Percentiles rank a stretch among this genome's conserved stretches.
Evolutionary conservation across 2,329 filamentous ascomycete species (phyloP).

Genomic region (Claviceps fusiformis): DNA sequence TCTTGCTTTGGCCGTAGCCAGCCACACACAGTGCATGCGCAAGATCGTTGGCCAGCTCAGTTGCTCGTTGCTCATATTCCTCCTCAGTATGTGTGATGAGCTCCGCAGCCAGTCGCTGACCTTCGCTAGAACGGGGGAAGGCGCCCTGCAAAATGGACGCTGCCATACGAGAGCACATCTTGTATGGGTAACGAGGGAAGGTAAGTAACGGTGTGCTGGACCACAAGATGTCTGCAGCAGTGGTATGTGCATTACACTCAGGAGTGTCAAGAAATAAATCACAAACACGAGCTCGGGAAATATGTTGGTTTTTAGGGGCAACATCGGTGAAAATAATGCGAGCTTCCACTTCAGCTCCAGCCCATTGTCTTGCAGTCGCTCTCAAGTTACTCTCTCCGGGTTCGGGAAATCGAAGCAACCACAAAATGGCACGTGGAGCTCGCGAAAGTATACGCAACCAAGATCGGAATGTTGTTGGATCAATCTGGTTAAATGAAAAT

Average conservation of each 20-base stretch:
- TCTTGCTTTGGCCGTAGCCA: slow-evolving; percentile 41
- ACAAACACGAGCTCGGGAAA: slow-evolving; percentile 78
- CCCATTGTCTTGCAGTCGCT: slow-evolving; percentile 71
- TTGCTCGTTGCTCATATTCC: slow-evolving; percentile 71
- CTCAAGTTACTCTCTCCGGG: slow-evolving; percentile 77
- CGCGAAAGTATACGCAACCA: slow-evolving; percentile 84
- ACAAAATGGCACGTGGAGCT: slow-evolving; percentile 79
- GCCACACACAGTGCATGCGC: slow-evolving; percentile 36
- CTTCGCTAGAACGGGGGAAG: slow-evolving; percentile 58
- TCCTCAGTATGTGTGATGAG: slow-evolving; percentile 67
- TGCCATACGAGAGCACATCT: slow-evolving; percentile 98
- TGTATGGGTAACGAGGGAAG: slow-evolving; percentile 81
- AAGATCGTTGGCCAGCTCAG: slow-evolving; percentile 50
- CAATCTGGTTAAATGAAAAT: slow-evolving; percentile 48
- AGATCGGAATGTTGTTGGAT: slow-evolving; percentile 87
- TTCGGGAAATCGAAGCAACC: slow-evolving; percentile 94
- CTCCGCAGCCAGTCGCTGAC: slow-evolving; percentile 53
- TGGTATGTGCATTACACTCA: slow-evolving; percentile 96
- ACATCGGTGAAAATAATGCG: slow-evolving; percentile 94
- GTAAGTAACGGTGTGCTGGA: slow-evolving; percentile 88
- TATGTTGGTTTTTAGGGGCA: slow-evolving; percentile 87
- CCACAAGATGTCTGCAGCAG: slow-evolving; percentile 92
- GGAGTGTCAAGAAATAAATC: slow-evolving; percentile 95
- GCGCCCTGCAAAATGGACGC: slow-evolving; percentile 88
- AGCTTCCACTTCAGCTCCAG: slow-evolving; percentile 67